A percentile compares a stretch with the other conserved stretches of the same genome.
These are phyloP conservation scores for Scenedesmus sp. DNA, from an alignment of 163 green algal species.

Conservation along the genomic window DNA sequence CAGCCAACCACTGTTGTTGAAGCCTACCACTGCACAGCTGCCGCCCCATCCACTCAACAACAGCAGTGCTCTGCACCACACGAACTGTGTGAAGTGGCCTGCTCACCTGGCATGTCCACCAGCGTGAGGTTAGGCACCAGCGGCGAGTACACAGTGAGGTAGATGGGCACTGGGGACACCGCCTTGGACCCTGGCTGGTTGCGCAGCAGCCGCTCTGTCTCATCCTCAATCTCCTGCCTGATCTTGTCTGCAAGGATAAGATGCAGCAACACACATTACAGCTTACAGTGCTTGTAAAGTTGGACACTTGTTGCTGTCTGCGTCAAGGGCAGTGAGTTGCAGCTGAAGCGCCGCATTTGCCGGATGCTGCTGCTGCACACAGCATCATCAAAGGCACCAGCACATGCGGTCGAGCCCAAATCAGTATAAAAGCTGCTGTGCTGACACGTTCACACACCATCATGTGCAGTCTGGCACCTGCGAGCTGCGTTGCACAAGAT, in stretches of 20 bases:
- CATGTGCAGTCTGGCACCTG: not conserved
- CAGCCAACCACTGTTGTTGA: not conserved
- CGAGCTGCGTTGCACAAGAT: not conserved
- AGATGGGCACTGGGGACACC: conserved; percentile 92
- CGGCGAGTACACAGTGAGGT: conserved; percentile 90
- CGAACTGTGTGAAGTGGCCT: not conserved
- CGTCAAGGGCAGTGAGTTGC: not conserved
- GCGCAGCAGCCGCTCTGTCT: conserved; percentile 89
- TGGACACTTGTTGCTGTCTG: not conserved
- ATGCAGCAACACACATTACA: not conserved
- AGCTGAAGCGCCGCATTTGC: not conserved
- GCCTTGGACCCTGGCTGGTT: conserved; percentile 72
- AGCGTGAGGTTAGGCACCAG: conserved; percentile 93
- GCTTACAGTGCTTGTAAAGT: not conserved
- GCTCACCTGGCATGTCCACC: conserved; percentile 94
- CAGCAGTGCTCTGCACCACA: not conserved
- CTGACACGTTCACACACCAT: too few species aligned
- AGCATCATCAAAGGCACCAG: too few species aligned
- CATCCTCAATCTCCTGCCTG: conserved; percentile 91
- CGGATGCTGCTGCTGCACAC: not conserved
- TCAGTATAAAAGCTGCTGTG: too few species aligned
- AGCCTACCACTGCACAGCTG: not conserved
- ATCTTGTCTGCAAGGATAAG: conserved; percentile 80
- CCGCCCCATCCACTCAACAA: not conserved
- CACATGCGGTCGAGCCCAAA: too few species aligned